phyloP scores from a whole-genome alignment of 331 rosid species.

The Telfairia occidentalis region DNA sequence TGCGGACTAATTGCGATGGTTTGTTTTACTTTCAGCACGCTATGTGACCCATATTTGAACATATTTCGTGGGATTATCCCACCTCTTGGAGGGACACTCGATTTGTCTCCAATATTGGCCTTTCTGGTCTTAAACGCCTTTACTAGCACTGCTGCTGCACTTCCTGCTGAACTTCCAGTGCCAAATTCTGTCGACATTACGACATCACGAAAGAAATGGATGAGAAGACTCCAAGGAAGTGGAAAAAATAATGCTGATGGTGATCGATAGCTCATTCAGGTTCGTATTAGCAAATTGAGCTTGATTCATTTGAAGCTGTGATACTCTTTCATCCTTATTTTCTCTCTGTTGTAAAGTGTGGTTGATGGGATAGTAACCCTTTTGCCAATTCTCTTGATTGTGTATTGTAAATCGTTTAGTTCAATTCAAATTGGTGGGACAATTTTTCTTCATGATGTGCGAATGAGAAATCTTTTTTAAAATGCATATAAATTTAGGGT shows the following conservation, averaged over 20 bases:
- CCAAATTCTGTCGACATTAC: constrained; percentile 27
- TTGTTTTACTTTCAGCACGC: constrained; percentile 44
- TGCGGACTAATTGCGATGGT: background rate
- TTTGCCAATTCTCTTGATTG: background rate
- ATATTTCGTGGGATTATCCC: constrained; percentile 91
- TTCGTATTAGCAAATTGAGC: background rate
- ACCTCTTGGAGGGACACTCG: constrained; percentile 88
- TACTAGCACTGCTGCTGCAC: constrained; percentile 88
- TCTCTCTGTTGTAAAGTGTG: background rate
- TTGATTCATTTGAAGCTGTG: background rate
- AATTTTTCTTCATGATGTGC: background rate
- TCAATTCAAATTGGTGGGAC: background rate
- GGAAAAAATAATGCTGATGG: constrained; percentile 26
- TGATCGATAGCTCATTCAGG: constrained; percentile 16
- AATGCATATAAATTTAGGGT: background rate
- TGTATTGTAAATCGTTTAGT: background rate
- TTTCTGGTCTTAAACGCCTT: constrained; percentile 74
- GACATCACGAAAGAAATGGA: constrained; percentile 67
- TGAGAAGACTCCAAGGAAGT: constrained; percentile 58
- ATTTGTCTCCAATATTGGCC: constrained; percentile 94
- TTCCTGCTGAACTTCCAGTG: constrained; percentile 86
- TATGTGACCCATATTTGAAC: constrained; percentile 93
- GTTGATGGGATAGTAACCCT: background rate
- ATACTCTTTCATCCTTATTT: constrained; percentile 12
- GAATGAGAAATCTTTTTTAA: no score